These are phyloP conservation scores for Catharanthus roseus DNA, from an alignment of 257 asterid genomes.

Conservation along the genomic window DNA sequence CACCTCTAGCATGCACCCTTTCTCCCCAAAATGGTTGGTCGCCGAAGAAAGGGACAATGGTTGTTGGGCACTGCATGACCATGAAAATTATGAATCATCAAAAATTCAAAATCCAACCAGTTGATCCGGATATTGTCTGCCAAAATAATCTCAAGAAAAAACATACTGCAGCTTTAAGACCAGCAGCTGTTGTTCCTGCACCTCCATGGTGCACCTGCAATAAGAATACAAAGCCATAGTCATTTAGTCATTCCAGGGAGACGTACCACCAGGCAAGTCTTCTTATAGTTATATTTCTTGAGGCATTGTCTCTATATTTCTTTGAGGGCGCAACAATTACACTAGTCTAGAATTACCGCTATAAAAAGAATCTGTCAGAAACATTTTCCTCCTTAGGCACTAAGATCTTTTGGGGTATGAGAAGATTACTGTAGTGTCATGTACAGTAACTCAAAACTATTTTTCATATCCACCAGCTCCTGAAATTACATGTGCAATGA, in stretches of 20 bases:
- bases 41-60: conserved; percentile 87
- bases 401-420: background rate
- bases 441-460: background rate
- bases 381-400: background rate
- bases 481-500: background rate
- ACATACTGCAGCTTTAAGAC: conserved; percentile 95
- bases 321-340: background rate
- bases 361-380: background rate
- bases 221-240: conserved; percentile 9
- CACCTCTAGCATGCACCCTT: conserved; percentile 79
- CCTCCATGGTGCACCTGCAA: conserved; percentile 98
- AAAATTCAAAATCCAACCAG: conserved; percentile 6
- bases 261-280: background rate
- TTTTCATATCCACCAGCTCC: background rate
- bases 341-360: background rate
- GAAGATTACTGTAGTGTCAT: background rate
- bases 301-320: too few relatives aligned
- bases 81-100: background rate
- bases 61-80: conserved; percentile 73
- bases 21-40: conserved; percentile 99
- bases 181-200: conserved; percentile 98
- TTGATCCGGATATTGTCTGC: background rate
- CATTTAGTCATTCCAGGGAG: background rate
- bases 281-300: background rate
- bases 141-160: background rate